Evolutionary conservation across 2,329 filamentous ascomycete genomes (phyloP).

Genomic region (Arthroderma sp.): DNA sequence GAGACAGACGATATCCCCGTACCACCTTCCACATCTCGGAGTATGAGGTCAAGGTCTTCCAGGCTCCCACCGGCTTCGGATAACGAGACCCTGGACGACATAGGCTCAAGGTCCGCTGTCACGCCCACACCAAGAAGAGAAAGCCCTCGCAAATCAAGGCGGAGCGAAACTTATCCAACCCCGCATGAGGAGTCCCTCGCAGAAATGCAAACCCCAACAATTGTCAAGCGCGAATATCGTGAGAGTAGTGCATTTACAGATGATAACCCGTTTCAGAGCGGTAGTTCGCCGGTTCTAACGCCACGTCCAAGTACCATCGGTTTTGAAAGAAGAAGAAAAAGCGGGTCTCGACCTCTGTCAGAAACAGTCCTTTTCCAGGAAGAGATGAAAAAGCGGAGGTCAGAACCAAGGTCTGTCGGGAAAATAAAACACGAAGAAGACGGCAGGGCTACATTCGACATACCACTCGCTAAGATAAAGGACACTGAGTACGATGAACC

Average conservation of each 20-base stretch:
- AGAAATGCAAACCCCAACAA: slow-evolving; percentile 22
- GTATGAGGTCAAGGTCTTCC: slow-evolving; percentile 34
- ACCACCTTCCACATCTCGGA: slow-evolving; percentile 32
- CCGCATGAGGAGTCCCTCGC: slow-evolving; percentile 12
- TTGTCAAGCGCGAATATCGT: slow-evolving; percentile 31
- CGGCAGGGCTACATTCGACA: slow-evolving; percentile 46
- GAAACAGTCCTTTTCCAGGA: slow-evolving; percentile 15
- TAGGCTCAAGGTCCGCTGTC: slow-evolving; percentile 12
- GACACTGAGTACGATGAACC: slow-evolving; percentile 29
- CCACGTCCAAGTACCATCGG: slow-evolving; percentile 25
- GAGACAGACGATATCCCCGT: slow-evolving; percentile 22
- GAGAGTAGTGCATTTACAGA: slow-evolving; percentile 62
- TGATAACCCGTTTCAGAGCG: slow-evolving; percentile 89
- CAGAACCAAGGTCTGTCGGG: slow-evolving; percentile 18
- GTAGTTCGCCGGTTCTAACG: slow-evolving; percentile 52
- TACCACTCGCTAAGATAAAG: slow-evolving; percentile 35
- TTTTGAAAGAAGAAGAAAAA: slow-evolving; percentile 38
- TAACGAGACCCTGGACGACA: slow-evolving; percentile 36
- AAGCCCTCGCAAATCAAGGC: slow-evolving; percentile 39
- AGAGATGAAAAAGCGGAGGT: slow-evolving; percentile 18
- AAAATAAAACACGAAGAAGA: slow-evolving; percentile 39
- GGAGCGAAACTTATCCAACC: slow-evolving; percentile 30
- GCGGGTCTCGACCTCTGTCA: slow-evolving; percentile 30
- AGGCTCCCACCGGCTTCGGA: slow-evolving; percentile 39
- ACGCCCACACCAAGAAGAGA: slow-evolving; percentile 24